Evolutionary conservation across 2,329 filamentous ascomycete species (phyloP), one percentile per base, ranked within the genome.

Genomic region (Chlorencoelia australis): DNA sequence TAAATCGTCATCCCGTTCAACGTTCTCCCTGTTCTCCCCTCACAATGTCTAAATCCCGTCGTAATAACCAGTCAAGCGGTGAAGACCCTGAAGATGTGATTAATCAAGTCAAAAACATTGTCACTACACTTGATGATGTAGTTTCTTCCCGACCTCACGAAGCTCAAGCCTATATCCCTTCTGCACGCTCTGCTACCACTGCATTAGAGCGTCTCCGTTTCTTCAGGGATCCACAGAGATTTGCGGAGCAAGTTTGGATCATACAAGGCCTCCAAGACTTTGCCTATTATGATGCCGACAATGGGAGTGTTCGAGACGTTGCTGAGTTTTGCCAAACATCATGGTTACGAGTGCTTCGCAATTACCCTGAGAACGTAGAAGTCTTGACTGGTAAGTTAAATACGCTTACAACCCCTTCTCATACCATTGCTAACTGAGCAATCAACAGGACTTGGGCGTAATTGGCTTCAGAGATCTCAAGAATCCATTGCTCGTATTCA

Each of bases 381-480:
- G 56, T 62, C 3, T 55, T 69, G 25, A 54, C 52, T 47, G 59
- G 66, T 67, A 51, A 46, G 58, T 28, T 7, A 13, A 20, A 2
- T 9, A 14, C 7, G 25, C 35, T 13, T 19, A 13, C 14, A 11
- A n/a, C 10, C 10, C 14, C 2, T 5, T 26, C n/a, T n/a, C n/a
- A n/a, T n/a, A n/a, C n/a, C n/a, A n/a, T n/a, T n/a, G n/a, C 36
- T 40, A 15, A 30, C 25, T 25, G 17, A n/a, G 5, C n/a, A n/a
- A n/a, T 16, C 14, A 33, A 28, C 45, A 66, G 69, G 67, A 3
- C 55, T 71, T 14, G 69, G 67, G 13, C 56, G 61, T 17, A 63
- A 64, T 29, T 73, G 69, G 69, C 57, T 71, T 2, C 58, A 61
- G 28, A 64, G 64, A 47, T 63, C 68, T n/a, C 69, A 72, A 45